Evolutionary conservation across 176 grass and related monocot species (phyloP).

Genomic region (Phyllostachys edulis): DNA sequence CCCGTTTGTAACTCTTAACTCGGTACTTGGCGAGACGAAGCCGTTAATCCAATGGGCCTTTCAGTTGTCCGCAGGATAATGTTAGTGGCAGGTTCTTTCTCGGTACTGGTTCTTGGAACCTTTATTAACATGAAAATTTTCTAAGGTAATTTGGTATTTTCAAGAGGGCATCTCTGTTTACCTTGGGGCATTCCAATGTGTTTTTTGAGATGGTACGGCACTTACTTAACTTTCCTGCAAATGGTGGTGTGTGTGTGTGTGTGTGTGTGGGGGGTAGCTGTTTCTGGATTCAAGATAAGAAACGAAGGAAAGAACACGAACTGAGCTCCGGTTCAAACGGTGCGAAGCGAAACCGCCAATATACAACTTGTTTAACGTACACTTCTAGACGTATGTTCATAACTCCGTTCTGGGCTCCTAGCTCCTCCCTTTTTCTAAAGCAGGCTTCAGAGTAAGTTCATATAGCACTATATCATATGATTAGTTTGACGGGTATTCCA

Average conservation of each 20-base stretch:
- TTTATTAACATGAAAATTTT: background rate
- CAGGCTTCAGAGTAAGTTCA: background rate
- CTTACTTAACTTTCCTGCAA: background rate
- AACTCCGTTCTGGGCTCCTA: background rate
- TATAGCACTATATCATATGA: background rate
- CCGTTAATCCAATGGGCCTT: background rate
- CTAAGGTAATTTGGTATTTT: background rate
- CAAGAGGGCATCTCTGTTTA: background rate
- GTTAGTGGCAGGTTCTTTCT: background rate
- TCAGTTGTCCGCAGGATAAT: background rate
- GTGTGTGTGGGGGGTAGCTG: no score
- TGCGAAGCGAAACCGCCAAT: background rate
- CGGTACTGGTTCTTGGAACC: background rate
- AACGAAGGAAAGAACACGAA: background rate
- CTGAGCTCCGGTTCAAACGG: background rate
- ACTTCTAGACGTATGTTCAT: background rate
- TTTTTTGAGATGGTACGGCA: background rate
- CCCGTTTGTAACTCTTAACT: background rate
- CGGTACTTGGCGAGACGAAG: background rate
- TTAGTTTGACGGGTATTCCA: constrained; percentile 4
- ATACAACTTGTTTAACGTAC: background rate
- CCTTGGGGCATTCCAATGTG: background rate
- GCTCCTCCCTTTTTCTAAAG: background rate
- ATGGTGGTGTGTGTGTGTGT: no score
- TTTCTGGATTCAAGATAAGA: constrained; percentile 5